Conservation (phyloP, 352 stramenopile genomes). For the Phytophthora citricola region DNA sequence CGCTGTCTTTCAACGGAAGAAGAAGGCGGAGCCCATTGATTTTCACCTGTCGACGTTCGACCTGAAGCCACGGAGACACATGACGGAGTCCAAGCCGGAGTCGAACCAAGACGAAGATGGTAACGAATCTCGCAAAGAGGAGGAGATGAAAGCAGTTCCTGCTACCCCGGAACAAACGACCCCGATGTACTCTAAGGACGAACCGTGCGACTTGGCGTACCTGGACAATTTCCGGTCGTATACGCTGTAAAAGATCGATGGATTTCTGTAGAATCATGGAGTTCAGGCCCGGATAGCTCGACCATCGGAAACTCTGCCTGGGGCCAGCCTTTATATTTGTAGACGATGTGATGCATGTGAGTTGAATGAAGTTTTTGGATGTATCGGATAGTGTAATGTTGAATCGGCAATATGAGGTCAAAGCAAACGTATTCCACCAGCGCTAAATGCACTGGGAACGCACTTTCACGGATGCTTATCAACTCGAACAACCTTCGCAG, state of each 20-base stretch:
- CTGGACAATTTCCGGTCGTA: conserved; percentile 36
- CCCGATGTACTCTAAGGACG: conserved; percentile 26
- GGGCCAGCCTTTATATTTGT: conserved; percentile 13
- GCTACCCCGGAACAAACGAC: not conserved
- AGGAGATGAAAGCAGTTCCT: conserved; percentile 8
- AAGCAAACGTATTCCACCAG: too few relatives aligned
- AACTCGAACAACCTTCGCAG: too few relatives aligned
- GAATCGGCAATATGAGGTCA: too few relatives aligned
- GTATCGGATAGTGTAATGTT: not conserved
- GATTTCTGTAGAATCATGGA: not conserved
- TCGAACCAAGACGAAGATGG: conserved; percentile 3
- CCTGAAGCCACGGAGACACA: conserved; percentile 22
- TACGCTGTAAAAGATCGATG: conserved; percentile 23
- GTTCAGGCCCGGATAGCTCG: not conserved
- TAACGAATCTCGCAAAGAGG: conserved; percentile 12
- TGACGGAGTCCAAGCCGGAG: conserved; percentile 2
- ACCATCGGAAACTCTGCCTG: conserved; percentile 1
- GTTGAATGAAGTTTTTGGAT: not conserved
- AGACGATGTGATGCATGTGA: conserved; percentile 1
- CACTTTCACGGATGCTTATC: too few relatives aligned
- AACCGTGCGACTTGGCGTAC: conserved; percentile 38
- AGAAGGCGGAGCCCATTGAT: conserved; percentile 22
- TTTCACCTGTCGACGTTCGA: conserved; percentile 44
- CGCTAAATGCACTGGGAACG: too few relatives aligned
- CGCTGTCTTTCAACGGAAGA: conserved; percentile 16